Evolutionary conservation across 495 filamentous ascomycete genomes (phyloP).

Genomic region (Sordaria brevicollis): DNA sequence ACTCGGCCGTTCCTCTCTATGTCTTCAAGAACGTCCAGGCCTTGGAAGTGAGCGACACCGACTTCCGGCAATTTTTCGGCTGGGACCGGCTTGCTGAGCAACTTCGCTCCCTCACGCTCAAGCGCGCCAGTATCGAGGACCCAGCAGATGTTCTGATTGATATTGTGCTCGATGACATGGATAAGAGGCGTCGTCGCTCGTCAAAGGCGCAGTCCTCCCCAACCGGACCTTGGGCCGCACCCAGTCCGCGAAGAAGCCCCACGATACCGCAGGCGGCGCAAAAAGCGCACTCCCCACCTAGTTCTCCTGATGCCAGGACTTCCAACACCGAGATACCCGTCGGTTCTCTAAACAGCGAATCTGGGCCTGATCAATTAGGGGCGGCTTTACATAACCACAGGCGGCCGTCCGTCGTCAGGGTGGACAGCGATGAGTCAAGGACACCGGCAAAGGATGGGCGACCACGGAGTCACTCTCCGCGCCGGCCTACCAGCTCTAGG

Average conservation of each 20-base stretch:
- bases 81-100: conserved; percentile 93
- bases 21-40: conserved; percentile 93
- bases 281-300: conserved; percentile 49
- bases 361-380: conserved; percentile 26
- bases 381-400: conserved; percentile 20
- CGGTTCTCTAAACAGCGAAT: conserved; percentile 35
- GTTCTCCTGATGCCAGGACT: conserved; percentile 48
- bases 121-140: conserved; percentile 78
- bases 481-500: conserved; percentile 60
- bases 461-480: conserved; percentile 69
- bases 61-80: conserved; percentile 92
- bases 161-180: conserved; percentile 93
- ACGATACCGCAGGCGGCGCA: conserved; percentile 46
- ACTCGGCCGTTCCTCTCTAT: conserved; percentile 89
- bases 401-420: conserved; percentile 28
- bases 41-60: conserved; percentile 87
- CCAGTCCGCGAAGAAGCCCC: conserved; percentile 47
- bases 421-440: conserved; percentile 29
- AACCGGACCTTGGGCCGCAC: conserved; percentile 50
- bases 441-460: conserved; percentile 34
- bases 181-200: conserved; percentile 76
- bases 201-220: conserved; percentile 77
- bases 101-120: conserved; percentile 79
- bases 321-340: conserved; percentile 34
- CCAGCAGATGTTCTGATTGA: conserved; percentile 80